A percentile compares a stretch with the other conserved stretches of the same genome.
Evolutionary conservation across 1,284 basidiomycete species (phyloP).

Genomic region (Coniophora puteana): DNA sequence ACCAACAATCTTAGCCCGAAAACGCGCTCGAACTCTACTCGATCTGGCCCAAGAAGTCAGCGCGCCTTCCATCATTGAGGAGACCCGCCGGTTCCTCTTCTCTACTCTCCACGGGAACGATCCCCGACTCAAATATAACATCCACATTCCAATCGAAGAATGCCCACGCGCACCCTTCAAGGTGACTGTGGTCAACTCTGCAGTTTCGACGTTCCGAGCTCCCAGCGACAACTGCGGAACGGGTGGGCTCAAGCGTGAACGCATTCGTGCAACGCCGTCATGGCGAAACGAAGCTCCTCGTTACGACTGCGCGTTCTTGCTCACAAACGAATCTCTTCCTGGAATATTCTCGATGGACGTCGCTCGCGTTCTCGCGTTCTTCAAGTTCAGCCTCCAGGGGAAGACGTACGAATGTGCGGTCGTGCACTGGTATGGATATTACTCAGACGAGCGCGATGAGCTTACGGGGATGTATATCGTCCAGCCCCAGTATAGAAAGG

Average conservation of each 20-base stretch:
- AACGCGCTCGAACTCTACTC: not conserved
- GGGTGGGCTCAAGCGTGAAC: slow-evolving; percentile 24
- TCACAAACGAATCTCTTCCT: slow-evolving; percentile 1
- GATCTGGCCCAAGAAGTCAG: not conserved
- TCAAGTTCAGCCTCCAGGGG: slow-evolving; percentile 4
- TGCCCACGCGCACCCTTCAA: no score
- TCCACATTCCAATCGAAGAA: no score
- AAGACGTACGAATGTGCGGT: slow-evolving; percentile 7
- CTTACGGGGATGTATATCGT: slow-evolving; percentile 32
- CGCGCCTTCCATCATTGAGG: not conserved
- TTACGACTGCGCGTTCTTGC: slow-evolving; percentile 24
- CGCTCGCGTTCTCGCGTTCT: slow-evolving; percentile 6
- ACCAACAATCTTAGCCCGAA: not conserved
- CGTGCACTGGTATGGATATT: slow-evolving; percentile 5
- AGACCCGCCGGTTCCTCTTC: no score
- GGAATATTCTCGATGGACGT: slow-evolving; percentile 6
- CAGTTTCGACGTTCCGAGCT: slow-evolving; percentile 23
- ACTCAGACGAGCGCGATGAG: slow-evolving; percentile 10
- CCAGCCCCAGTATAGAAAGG: slow-evolving; percentile 11
- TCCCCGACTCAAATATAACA: no score
- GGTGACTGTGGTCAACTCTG: slow-evolving; percentile 24
- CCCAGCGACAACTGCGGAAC: slow-evolving; percentile 26
- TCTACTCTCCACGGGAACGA: no score
- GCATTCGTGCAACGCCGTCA: slow-evolving; percentile 20
- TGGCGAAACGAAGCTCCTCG: slow-evolving; percentile 16